phyloP scores from a whole-genome alignment of 2,329 filamentous ascomycete species.

The Arthrinium puccinioides region DNA sequence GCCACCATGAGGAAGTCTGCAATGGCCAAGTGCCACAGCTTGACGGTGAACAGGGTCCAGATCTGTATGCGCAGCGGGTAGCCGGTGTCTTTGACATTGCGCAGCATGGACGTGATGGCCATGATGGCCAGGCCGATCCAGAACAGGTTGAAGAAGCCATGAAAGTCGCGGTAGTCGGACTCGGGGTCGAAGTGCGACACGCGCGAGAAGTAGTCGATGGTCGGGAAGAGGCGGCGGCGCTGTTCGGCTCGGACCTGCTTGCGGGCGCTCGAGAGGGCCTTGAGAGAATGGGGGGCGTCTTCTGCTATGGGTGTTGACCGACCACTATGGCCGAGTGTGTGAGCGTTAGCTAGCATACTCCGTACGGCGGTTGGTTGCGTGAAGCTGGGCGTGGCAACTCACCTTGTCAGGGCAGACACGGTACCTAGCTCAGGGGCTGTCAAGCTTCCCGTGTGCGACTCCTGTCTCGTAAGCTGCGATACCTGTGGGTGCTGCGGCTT shows the following conservation, averaged over 20 bases:
- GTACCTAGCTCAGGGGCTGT: conserved; percentile 25
- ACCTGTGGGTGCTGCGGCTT: conserved; percentile 42
- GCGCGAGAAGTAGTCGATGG: conserved; percentile 81
- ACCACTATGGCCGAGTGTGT: conserved; percentile 45
- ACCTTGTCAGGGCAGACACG: conserved; percentile 39
- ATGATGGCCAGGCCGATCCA: conserved; percentile 97
- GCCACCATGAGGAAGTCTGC: conserved; percentile 82
- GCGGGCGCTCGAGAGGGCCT: conserved; percentile 77
- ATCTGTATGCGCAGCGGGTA: conserved; percentile 79
- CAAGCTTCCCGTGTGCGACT: conserved; percentile 28
- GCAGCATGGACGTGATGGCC: conserved; percentile 88
- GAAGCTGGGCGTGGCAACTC: conserved; percentile 2
- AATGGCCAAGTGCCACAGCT: conserved; percentile 78
- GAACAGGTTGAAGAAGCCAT: conserved; percentile 96
- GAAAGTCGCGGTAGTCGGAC: conserved; percentile 89
- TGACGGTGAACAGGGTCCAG: conserved; percentile 80
- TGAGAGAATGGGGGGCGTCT: conserved; percentile 88
- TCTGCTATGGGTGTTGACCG: conserved; percentile 75
- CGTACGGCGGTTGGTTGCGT: background rate
- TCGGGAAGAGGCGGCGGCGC: conserved; percentile 81
- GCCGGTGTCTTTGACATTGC: conserved; percentile 91
- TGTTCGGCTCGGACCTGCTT: conserved; percentile 77
- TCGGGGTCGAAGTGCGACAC: conserved; percentile 93
- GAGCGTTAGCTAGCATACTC: background rate
- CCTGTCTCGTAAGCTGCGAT: conserved; percentile 34